Percentiles rank a stretch among this genome's conserved stretches.
Conservation (phyloP, 2,329 filamentous ascomycete genomes). For the Aspergillus tubingensis region DNA sequence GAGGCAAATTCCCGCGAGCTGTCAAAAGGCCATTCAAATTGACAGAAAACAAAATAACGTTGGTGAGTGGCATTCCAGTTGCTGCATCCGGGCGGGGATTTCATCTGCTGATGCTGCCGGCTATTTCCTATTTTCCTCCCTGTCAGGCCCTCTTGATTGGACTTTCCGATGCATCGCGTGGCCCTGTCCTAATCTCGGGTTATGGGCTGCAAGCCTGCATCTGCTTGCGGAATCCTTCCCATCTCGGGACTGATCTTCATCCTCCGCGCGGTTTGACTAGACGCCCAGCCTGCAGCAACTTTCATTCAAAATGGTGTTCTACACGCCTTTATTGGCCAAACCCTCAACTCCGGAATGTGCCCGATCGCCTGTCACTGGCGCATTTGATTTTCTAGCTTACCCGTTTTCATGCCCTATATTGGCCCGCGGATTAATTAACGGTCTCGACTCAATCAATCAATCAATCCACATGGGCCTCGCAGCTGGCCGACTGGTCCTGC, state of each 20-base stretch:
- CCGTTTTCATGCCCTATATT: neutral
- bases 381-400: neutral
- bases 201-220: too few relatives aligned
- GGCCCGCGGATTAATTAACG: too few relatives aligned
- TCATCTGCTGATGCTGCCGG: neutral
- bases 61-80: too few relatives aligned
- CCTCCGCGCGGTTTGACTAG: too few relatives aligned
- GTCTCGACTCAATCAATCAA: too few relatives aligned
- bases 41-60: too few relatives aligned
- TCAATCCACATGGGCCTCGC: neutral
- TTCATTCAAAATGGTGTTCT: too few relatives aligned
- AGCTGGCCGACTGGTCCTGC: conserved; percentile 4
- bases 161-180: neutral
- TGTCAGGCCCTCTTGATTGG: neutral
- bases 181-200: neutral
- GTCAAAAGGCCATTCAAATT: too few relatives aligned
- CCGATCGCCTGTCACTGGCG: neutral
- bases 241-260: neutral
- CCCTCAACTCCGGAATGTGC: neutral
- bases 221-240: neutral
- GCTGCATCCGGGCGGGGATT: too few relatives aligned
- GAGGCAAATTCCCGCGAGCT: too few relatives aligned
- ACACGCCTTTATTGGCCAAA: too few relatives aligned
- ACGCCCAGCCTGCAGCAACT: too few relatives aligned
- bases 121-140: neutral